These are phyloP conservation scores for Pseudofabraea citricarpa DNA, from an alignment of 2,329 filamentous ascomycete species.

Conservation along the genomic window DNA sequence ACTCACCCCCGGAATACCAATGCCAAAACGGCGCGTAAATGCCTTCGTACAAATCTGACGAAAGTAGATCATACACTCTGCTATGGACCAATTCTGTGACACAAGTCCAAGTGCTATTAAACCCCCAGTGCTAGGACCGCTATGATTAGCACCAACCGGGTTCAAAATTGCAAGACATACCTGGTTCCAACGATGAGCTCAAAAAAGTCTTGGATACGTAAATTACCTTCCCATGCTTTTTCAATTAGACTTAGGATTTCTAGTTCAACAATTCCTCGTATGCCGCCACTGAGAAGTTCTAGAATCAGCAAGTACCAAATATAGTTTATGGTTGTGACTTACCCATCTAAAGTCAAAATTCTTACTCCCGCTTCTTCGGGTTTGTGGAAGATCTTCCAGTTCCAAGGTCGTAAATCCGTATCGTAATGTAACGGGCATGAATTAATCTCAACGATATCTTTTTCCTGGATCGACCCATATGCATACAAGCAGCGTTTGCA, in stretches of 20 bases:
- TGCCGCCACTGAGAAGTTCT: slow-evolving; percentile 34
- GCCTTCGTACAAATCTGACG: slow-evolving; percentile 32
- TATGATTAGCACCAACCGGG: slow-evolving; percentile 33
- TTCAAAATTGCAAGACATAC: slow-evolving; percentile 36
- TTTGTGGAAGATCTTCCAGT: slow-evolving; percentile 20
- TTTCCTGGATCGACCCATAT: slow-evolving; percentile 19
- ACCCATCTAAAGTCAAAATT: slow-evolving; percentile 38
- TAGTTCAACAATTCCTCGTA: slow-evolving; percentile 40
- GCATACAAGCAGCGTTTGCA: slow-evolving; percentile 35
- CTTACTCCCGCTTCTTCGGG: slow-evolving; percentile 31
- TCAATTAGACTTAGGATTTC: slow-evolving; percentile 37
- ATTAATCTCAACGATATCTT: neutral
- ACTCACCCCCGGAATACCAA: slow-evolving; percentile 26
- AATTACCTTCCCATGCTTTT: slow-evolving; percentile 29
- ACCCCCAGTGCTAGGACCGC: slow-evolving; percentile 11
- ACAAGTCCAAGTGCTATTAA: neutral
- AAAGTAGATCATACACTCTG: slow-evolving; percentile 35
- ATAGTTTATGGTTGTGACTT: slow-evolving; percentile 12
- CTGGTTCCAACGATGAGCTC: slow-evolving; percentile 43
- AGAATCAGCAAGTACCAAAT: neutral
- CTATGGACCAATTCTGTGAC: slow-evolving; percentile 21
- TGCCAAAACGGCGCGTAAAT: slow-evolving; percentile 33
- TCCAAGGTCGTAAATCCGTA: neutral
- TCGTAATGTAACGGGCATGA: neutral
- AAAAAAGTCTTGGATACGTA: slow-evolving; percentile 41